phyloP scores from a whole-genome alignment of 75 land plant species.

The Cryptomeria japonica region DNA sequence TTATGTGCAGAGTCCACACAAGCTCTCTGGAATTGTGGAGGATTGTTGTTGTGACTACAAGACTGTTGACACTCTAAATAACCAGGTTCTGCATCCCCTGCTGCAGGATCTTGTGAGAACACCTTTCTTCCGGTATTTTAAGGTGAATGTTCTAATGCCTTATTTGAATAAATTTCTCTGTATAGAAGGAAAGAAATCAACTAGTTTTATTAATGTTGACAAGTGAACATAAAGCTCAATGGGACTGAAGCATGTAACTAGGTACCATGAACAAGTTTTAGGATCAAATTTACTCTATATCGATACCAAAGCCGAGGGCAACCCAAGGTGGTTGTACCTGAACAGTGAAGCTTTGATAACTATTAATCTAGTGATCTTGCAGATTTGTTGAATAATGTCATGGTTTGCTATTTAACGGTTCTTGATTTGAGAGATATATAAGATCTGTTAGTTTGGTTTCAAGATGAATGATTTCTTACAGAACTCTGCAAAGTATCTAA shows the following conservation, averaged over 20 bases:
- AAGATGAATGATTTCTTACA: not conserved
- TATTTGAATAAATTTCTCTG: not conserved
- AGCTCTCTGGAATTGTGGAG: conserved; percentile 33
- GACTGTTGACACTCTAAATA: conserved; percentile 36
- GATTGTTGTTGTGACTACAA: conserved; percentile 44
- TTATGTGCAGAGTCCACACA: conserved; percentile 19
- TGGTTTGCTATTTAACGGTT: not conserved
- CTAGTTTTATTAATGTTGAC: not conserved
- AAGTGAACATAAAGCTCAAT: not conserved
- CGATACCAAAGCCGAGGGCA: not conserved
- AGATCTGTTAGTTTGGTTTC: not conserved
- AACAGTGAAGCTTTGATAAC: too few species aligned
- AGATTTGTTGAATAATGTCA: not conserved
- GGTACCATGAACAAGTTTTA: not conserved
- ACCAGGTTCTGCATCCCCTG: conserved; percentile 27
- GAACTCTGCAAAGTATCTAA: not conserved
- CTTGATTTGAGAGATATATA: not conserved
- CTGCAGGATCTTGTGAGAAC: conserved; percentile 38
- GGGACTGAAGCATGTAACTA: not conserved
- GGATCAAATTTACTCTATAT: not conserved
- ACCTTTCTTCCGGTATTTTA: conserved; percentile 47
- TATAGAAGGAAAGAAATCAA: not conserved
- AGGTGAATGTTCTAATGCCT: conserved; percentile 14
- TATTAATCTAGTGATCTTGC: not conserved
- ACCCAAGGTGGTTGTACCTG: not conserved